Percentiles rank a stretch among this genome's conserved stretches.
Evolutionary conservation across 2,329 filamentous ascomycete genomes (phyloP).

Genomic region (Rhynchosporium agropyri): DNA sequence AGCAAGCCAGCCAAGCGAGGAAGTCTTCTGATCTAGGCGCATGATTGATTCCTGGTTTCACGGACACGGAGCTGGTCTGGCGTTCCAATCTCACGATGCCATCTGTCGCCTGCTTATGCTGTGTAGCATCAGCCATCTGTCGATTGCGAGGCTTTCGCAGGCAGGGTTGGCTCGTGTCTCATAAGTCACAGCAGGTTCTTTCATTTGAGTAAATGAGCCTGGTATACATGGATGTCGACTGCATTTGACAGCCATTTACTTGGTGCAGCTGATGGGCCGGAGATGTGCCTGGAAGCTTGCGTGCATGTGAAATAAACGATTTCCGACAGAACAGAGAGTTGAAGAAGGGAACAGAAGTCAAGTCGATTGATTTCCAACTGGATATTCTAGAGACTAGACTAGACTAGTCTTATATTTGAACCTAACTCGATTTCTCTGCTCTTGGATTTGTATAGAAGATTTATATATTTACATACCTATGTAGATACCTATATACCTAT

Average conservation of each 20-base stretch:
- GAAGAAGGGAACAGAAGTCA: no score
- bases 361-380: not conserved
- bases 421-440: no score
- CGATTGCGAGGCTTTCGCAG: not conserved
- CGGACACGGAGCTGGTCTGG: not conserved
- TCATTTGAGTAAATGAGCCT: not conserved
- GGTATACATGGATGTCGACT: not conserved
- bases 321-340: no score
- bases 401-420: no score
- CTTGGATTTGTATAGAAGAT: no score
- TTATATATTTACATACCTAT: no score
- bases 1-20: no score
- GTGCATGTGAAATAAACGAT: not conserved
- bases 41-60: not conserved
- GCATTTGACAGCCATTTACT: not conserved
- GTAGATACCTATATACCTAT: no score
- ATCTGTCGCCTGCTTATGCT: not conserved
- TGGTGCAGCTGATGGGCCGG: not conserved
- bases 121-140: not conserved
- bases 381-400: not conserved
- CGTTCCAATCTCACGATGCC: not conserved
- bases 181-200: not conserved
- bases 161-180: constrained; percentile 8
- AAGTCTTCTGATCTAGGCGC: constrained; percentile 7
- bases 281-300: not conserved